Evolutionary conservation across 2,329 filamentous ascomycete genomes (phyloP).

Genomic region (Penicillium sclerotiorum): DNA sequence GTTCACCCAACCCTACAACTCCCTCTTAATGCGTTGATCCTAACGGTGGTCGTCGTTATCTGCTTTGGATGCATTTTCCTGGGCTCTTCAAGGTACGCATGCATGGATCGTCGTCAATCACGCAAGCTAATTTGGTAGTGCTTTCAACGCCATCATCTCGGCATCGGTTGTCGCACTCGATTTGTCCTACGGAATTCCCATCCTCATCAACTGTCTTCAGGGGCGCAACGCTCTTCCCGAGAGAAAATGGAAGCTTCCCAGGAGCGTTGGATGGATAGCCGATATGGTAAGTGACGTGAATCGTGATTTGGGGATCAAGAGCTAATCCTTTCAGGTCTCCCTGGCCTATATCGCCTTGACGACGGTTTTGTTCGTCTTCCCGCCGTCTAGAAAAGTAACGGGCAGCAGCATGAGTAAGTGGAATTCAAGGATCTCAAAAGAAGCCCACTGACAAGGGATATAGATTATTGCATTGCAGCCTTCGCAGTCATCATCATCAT

Average conservation of each 20-base stretch:
- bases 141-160: conserved; percentile 71
- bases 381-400: conserved; percentile 65
- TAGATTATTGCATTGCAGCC: conserved; percentile 50
- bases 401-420: conserved; percentile 67
- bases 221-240: conserved; percentile 66
- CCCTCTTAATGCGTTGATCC: conserved; percentile 66
- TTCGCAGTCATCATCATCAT: conserved; percentile 62
- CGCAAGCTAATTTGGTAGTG: conserved; percentile 41
- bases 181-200: conserved; percentile 73
- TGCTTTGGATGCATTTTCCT: conserved; percentile 71
- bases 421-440: not conserved
- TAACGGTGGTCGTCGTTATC: conserved; percentile 63
- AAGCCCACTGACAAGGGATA: not conserved
- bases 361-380: conserved; percentile 74
- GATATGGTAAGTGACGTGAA: conserved; percentile 51
- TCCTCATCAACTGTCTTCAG: conserved; percentile 68
- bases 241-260: conserved; percentile 59
- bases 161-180: conserved; percentile 72
- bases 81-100: conserved; percentile 52
- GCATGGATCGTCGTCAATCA: not conserved
- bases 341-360: conserved; percentile 68
- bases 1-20: conserved; percentile 64
- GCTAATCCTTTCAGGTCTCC: conserved; percentile 42
- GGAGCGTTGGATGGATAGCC: conserved; percentile 59
- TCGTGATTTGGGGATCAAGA: not conserved